Percentiles rank a stretch among this genome's conserved stretches.
Evolutionary conservation across 371 early-diverging fungal genomes (phyloP).

Genomic region (Haplosporangium sp.): DNA sequence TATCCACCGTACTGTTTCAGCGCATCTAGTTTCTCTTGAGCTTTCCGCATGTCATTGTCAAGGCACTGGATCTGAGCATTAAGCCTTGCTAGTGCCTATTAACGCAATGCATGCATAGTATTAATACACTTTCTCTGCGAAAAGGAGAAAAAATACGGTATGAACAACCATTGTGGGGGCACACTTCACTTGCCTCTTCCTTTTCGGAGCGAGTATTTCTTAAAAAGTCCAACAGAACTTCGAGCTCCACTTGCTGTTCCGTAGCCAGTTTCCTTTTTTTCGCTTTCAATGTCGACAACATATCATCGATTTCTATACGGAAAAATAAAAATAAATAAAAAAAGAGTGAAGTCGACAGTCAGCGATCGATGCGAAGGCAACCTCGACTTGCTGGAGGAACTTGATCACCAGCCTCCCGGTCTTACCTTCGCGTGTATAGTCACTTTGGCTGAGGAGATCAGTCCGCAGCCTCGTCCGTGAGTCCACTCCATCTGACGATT

Average conservation of each 20-base stretch:
- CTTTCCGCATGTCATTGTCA: conserved; percentile 55
- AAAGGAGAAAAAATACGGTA: neutral
- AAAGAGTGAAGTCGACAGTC: too few species aligned
- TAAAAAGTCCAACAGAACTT: conserved; percentile 72
- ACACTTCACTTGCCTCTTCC: conserved; percentile 46
- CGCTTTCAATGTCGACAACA: conserved; percentile 65
- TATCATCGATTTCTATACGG: conserved; percentile 63
- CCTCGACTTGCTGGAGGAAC: neutral
- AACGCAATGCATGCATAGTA: too few species aligned
- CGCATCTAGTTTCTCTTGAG: conserved; percentile 43
- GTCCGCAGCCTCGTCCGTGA: conserved; percentile 19
- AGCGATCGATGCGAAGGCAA: too few species aligned
- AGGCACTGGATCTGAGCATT: conserved; percentile 55
- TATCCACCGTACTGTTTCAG: conserved; percentile 31
- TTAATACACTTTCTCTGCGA: neutral
- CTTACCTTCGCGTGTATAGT: conserved; percentile 48
- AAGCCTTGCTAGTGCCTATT: conserved; percentile 49
- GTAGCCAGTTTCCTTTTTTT: conserved; percentile 66
- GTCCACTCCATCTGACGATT: conserved; percentile 11
- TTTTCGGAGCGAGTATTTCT: conserved; percentile 63
- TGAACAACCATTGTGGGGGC: neutral
- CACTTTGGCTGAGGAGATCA: conserved; percentile 31
- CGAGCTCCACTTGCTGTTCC: conserved; percentile 62
- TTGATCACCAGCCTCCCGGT: too few species aligned
- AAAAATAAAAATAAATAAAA: conserved; percentile 2